Evolutionary conservation across 2,329 filamentous ascomycete genomes (phyloP), one percentile per base, ranked within the genome.

Genomic region (Fusarium metavorans): DNA sequence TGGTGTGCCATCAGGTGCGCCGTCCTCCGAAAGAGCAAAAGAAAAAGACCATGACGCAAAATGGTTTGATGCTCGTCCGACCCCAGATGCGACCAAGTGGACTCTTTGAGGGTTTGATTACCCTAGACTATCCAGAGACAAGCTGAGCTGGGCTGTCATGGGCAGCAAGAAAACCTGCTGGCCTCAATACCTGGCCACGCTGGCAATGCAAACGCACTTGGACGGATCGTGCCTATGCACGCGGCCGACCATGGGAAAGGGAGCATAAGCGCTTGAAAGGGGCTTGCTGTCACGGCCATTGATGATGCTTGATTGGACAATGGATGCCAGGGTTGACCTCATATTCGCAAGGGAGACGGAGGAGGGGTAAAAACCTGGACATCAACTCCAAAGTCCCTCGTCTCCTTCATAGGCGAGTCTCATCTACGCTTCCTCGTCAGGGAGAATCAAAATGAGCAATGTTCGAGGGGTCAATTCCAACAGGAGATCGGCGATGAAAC

Each of bases 101-200:
- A 50, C 41, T 64, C 43, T 34, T 52, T 52, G 62, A 70, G 66
- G 68, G 71, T 54, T 72, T 60, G 45, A 18, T 74, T 79, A 79
- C 77, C 76, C 76, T 79, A 78, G 59, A 77, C 35, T 65, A 32
- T 56, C 63, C 68, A 48, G 64, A 62, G 54, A 64, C 72, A 68
- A 27, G 58, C 34, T 43, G 41, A 4, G 41, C 41, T n/a, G 18
- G 13, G 41, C 41, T 50, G 52, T 68, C 60, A 64, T 52, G 48
- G 50, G 66, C 35, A 57, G 43, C 62, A 52, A 52, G 35, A 70
- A 67, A 67, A 65, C 69, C 64, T 68, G 76, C 67, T 68, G 77
- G 77, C 72, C 77, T 71, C 68, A 66, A 66, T 71, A 68, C 67
- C 59, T 69, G 75, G 72, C 72, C 77, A 76, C 70, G 75, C 66